phyloP scores from a whole-genome alignment of 2,329 filamentous ascomycete species.

The Gnomoniopsis sp. region DNA sequence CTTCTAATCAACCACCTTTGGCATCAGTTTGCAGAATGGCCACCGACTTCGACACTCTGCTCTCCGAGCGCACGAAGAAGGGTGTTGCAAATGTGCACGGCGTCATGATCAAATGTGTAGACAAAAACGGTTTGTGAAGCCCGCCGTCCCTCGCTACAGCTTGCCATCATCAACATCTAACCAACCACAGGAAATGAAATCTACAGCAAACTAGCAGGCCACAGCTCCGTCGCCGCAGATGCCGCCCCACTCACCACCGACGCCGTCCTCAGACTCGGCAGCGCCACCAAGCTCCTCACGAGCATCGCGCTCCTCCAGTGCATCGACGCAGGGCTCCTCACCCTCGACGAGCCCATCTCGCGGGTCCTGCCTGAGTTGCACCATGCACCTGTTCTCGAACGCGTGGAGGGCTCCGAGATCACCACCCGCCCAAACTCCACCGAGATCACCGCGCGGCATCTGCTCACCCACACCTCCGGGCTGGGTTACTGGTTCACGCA shows the following conservation, averaged over 20 bases:
- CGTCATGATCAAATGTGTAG: slow-evolving; percentile 2
- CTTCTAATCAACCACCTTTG: too few species aligned
- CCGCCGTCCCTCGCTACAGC: too few species aligned
- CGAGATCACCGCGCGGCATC: slow-evolving; percentile 46
- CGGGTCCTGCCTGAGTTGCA: neutral
- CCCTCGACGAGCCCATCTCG: slow-evolving; percentile 2
- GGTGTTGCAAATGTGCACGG: neutral
- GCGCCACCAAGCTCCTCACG: slow-evolving; percentile 2
- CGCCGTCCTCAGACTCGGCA: neutral
- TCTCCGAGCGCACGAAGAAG: slow-evolving; percentile 3
- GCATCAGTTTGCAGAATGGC: neutral
- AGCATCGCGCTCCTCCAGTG: slow-evolving; percentile 1
- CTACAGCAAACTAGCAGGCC: neutral
- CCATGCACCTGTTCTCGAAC: neutral
- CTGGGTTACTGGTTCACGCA: slow-evolving; percentile 40
- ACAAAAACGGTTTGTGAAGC: neutral
- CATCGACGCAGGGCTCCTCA: neutral
- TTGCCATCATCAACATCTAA: neutral
- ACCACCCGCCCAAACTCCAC: neutral
- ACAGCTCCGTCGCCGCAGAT: neutral
- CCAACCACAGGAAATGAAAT: neutral
- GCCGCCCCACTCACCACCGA: neutral
- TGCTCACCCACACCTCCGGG: slow-evolving; percentile 51
- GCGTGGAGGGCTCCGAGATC: neutral
- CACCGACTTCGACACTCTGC: neutral